These are phyloP conservation scores for Thraustochytrium sp. DNA, from an alignment of 352 stramenopile species.

Conservation along the genomic window DNA sequence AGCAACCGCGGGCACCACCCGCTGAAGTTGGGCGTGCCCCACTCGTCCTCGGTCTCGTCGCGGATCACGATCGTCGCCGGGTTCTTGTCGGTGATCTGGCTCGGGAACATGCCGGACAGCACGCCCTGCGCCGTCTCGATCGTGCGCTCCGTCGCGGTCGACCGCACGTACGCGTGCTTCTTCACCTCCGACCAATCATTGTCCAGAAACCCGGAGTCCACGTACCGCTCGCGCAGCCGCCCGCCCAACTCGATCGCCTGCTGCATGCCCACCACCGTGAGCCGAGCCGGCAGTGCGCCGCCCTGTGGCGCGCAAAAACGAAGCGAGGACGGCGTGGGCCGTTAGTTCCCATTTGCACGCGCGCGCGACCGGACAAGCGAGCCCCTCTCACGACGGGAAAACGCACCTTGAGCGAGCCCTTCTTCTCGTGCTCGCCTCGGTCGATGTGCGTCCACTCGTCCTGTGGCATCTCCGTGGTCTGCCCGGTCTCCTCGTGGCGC, in stretches of 20 bases:
- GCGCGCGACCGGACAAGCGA: not conserved
- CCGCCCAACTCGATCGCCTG: not conserved
- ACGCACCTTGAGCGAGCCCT: not conserved
- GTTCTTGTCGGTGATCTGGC: not conserved
- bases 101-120: not conserved
- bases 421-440: not conserved
- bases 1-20: not conserved
- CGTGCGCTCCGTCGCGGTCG: slow-evolving; percentile 1
- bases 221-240: not conserved
- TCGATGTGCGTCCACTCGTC: not conserved
- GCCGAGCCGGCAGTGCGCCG: not conserved
- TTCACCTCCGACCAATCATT: not conserved
- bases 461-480: not conserved
- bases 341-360: not conserved
- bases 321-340: not conserved
- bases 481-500: not conserved
- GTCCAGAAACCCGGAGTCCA: not conserved
- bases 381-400: too few relatives aligned
- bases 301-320: not conserved
- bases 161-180: not conserved
- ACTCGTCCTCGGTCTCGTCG: not conserved
- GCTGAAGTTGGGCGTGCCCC: not conserved
- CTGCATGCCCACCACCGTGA: not conserved
- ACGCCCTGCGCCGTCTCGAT: slow-evolving; percentile 20
- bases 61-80: not conserved